phyloP scores from a whole-genome alignment of 192 early-diverging fungal species.

The Entomortierella chlamydospora region DNA sequence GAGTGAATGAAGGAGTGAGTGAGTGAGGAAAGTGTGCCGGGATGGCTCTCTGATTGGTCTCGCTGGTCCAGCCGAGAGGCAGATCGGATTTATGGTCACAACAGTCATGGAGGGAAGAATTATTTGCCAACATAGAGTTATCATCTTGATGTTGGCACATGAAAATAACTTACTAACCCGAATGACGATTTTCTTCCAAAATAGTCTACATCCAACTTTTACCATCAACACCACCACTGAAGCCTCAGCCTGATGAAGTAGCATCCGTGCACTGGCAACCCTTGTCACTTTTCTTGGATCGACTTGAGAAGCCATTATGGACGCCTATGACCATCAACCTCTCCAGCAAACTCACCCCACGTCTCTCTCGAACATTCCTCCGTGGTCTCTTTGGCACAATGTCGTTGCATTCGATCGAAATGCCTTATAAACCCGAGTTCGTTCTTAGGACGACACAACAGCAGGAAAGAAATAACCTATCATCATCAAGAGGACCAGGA shows the following conservation, averaged over 20 bases:
- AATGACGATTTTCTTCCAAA: not conserved
- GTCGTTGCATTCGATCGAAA: constrained; percentile 54
- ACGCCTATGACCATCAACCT: constrained; percentile 57
- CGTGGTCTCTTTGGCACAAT: constrained; percentile 52
- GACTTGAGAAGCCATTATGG: constrained; percentile 44
- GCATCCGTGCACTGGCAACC: constrained; percentile 58
- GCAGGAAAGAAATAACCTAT: not conserved
- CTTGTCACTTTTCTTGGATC: constrained; percentile 52
- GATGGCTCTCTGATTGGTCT: not conserved
- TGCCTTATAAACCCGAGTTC: constrained; percentile 53
- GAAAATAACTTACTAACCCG: not conserved
- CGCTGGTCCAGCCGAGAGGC: not conserved
- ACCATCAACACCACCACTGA: constrained; percentile 45
- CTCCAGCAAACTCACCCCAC: constrained; percentile 53
- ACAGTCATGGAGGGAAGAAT: constrained; percentile 27
- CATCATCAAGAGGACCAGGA: not conserved
- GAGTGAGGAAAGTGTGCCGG: not conserved
- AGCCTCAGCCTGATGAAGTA: constrained; percentile 56
- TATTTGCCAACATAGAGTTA: constrained; percentile 29
- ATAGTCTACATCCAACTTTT: constrained; percentile 59
- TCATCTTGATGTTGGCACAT: constrained; percentile 8
- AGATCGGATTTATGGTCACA: not conserved
- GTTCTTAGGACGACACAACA: constrained; percentile 17
- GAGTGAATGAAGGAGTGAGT: not conserved
- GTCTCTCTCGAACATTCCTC: constrained; percentile 48